These are phyloP conservation scores for Starmerella bacillaris DNA, from an alignment of 805 yeast genomes.

Conservation along the genomic window DNA sequence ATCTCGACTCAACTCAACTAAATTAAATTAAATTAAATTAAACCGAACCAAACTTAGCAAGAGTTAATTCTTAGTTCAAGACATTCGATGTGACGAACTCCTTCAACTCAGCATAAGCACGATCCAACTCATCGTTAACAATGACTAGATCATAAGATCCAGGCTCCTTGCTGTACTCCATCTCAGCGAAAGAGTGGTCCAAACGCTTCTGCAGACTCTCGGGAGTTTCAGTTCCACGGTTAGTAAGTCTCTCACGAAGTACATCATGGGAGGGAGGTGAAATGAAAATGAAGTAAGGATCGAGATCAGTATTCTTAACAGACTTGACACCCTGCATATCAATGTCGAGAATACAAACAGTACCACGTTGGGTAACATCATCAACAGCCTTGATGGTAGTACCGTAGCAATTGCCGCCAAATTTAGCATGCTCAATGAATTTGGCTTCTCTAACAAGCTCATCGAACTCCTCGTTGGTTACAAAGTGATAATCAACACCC, in stretches of 20 bases:
- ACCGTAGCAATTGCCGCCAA: slow-evolving; percentile 94
- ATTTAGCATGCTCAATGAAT: slow-evolving; percentile 95
- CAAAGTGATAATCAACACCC: slow-evolving; percentile 81
- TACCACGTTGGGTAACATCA: slow-evolving; percentile 42
- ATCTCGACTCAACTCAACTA: too few species aligned
- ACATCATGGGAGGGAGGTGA: slow-evolving; percentile 85
- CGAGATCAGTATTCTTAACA: slow-evolving; percentile 63
- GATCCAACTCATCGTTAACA: slow-evolving; percentile 81
- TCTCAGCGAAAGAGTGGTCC: slow-evolving; percentile 69
- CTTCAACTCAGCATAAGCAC: slow-evolving; percentile 67
- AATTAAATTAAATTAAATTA: too few species aligned
- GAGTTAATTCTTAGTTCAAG: too few species aligned
- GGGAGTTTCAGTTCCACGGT: slow-evolving; percentile 88
- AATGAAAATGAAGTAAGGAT: slow-evolving; percentile 71
- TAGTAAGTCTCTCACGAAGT: slow-evolving; percentile 53
- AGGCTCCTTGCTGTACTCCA: slow-evolving; percentile 61
- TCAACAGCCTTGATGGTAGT: slow-evolving; percentile 76
- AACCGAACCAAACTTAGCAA: too few species aligned
- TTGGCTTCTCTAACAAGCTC: slow-evolving; percentile 50
- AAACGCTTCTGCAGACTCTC: slow-evolving; percentile 74
- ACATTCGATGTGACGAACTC: slow-evolving; percentile 51
- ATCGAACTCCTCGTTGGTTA: slow-evolving; percentile 63
- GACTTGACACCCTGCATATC: slow-evolving; percentile 98
- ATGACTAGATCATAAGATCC: slow-evolving; percentile 84
- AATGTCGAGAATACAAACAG: slow-evolving; percentile 79